Evolutionary conservation across 306 rosid species (phyloP).

Genomic region (Datisca glomerata): DNA sequence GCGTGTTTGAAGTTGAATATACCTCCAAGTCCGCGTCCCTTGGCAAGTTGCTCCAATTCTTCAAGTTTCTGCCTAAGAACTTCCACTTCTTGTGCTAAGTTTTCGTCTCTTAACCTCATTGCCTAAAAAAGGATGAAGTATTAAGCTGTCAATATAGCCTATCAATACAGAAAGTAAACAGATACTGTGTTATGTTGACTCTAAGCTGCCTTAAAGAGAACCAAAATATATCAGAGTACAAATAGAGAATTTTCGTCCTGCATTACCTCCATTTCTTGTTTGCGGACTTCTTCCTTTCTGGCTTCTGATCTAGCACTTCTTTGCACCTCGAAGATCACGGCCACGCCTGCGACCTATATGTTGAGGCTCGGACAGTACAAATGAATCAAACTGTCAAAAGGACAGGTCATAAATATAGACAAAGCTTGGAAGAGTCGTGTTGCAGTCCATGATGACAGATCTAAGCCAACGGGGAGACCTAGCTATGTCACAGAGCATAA

Average conservation of each 20-base stretch:
- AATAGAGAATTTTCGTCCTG: too few species aligned
- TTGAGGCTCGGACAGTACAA: too few species aligned
- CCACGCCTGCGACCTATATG: slow-evolving; percentile 35
- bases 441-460: too few species aligned
- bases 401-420: not conserved
- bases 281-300: slow-evolving; percentile 35
- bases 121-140: slow-evolving; percentile 53
- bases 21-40: slow-evolving; percentile 63
- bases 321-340: slow-evolving; percentile 41
- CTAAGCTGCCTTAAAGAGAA: too few species aligned
- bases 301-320: slow-evolving; percentile 43
- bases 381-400: too few species aligned
- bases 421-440: too few species aligned
- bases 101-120: slow-evolving; percentile 48
- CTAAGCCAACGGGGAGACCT: too few species aligned
- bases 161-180: not conserved
- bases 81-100: slow-evolving; percentile 46
- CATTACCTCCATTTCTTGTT: slow-evolving; percentile 33
- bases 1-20: slow-evolving; percentile 39
- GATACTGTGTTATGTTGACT: too few species aligned
- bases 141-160: not conserved
- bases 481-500: too few species aligned
- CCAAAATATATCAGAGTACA: too few species aligned
- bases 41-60: slow-evolving; percentile 64
- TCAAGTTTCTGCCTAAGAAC: slow-evolving; percentile 40